phyloP scores from a whole-genome alignment of 257 asterid genomes.

The Jasminum sambac region DNA sequence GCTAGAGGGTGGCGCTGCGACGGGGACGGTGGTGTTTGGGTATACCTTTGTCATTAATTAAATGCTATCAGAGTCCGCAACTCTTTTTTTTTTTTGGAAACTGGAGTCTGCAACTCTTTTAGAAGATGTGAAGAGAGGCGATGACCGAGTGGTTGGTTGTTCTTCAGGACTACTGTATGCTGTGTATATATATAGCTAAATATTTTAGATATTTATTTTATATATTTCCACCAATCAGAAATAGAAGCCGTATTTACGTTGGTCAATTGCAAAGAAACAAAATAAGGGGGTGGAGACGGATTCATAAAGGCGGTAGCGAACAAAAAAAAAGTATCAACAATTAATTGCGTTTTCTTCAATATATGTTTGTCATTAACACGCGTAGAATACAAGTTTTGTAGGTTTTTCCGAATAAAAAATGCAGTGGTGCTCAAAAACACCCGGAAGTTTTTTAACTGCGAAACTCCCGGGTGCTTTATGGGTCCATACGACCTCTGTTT shows the following conservation, averaged over 20 bases:
- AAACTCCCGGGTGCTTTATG: no score
- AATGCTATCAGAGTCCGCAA: neutral
- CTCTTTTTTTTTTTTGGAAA: no score
- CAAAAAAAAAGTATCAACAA: neutral
- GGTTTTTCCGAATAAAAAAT: neutral
- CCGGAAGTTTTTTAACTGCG: no score
- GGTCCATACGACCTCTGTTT: no score
- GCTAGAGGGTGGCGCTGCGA: neutral
- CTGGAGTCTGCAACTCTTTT: neutral
- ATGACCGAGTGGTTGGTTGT: neutral
- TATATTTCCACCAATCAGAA: neutral
- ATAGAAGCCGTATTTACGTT: neutral
- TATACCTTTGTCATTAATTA: conserved; percentile 47
- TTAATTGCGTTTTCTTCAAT: neutral
- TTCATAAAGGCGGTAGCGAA: neutral
- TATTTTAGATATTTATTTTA: no score
- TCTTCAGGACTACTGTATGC: neutral
- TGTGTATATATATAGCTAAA: conserved; percentile 9
- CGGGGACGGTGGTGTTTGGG: conserved; percentile 43
- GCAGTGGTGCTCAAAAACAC: no score
- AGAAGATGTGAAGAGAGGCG: neutral
- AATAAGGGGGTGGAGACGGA: neutral
- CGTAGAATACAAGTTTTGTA: neutral
- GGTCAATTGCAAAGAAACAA: neutral
- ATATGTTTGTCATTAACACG: neutral